A percentile compares a stretch with the other conserved stretches of the same genome.
phyloP scores from a whole-genome alignment of 371 early-diverging fungal genomes.

The Blyttiomyces sp. region DNA sequence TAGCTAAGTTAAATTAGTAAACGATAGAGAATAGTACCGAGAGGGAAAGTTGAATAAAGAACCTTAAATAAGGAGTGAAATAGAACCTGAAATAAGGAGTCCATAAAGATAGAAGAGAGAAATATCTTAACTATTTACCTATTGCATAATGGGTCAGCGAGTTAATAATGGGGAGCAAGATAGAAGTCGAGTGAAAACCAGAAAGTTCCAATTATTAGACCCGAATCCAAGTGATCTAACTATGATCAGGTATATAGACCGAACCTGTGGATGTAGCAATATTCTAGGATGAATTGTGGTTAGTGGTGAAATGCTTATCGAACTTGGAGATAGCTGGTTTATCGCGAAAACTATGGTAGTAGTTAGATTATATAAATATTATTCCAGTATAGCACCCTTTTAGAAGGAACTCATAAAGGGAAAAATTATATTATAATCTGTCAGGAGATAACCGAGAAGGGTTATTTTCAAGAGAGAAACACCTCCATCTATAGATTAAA shows the following conservation, averaged over 20 bases:
- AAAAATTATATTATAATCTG: conserved; percentile 15
- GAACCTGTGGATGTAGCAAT: conserved; percentile 56
- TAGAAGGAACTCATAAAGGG: conserved; percentile 23
- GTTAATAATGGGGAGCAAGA: conserved; percentile 54
- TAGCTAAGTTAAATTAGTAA: no score
- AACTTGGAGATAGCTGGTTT: conserved; percentile 58
- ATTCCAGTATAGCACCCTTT: conserved; percentile 46
- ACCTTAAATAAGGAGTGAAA: conserved; percentile 58
- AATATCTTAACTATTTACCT: conserved; percentile 37
- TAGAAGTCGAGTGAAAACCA: conserved; percentile 46
- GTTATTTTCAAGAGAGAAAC: conserved; percentile 35
- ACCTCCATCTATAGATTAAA: conserved; percentile 34
- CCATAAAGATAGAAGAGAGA: conserved; percentile 32
- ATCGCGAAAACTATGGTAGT: conserved; percentile 55
- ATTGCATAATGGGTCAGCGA: conserved; percentile 57
- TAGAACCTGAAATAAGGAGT: conserved; percentile 57
- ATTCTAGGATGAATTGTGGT: conserved; percentile 50
- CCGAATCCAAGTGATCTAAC: conserved; percentile 52
- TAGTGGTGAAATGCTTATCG: conserved; percentile 54
- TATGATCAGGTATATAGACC: conserved; percentile 42
- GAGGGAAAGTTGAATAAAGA: no score
- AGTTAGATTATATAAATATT: conserved; percentile 42
- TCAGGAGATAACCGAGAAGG: conserved; percentile 29
- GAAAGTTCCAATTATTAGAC: conserved; percentile 47
- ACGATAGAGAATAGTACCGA: no score